Base-by-base conservation (phyloP, 345 rosid species). In the Pelargonium nanum region DNA sequence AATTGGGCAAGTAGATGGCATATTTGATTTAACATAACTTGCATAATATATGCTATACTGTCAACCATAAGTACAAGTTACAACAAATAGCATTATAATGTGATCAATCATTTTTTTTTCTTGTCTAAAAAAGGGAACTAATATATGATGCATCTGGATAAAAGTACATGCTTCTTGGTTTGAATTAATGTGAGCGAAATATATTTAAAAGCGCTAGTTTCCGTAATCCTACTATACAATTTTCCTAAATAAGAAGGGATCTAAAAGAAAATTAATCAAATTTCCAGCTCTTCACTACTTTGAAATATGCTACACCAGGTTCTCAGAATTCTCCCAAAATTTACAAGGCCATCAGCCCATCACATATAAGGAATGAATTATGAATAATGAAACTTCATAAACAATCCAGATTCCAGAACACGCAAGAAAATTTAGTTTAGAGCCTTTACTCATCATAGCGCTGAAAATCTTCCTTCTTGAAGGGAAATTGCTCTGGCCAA, bases 401-500 rank as follows among this genome's bases (percentile, higher is more conserved):
- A n/a, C n/a, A n/a, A n/a, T n/a, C n/a, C n/a, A n/a, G n/a, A n/a
- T n/a, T n/a, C n/a, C n/a, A n/a, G n/a, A 55, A 53, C 54, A 64
- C 60, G 22, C 26, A 8, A 64, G 13, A 24, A 34, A 56, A 51
- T 19, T 0, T 1, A 44, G 59, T 17, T 28, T 1, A 34, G 34
- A 51, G 72, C 21, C 10, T 24, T 70, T 80, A 91, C 98, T 86
- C 96, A 55, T 91, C 96, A 64, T 74, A 86, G 26, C 98, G 85
- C 75, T 83, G 96, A 64, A 88, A 88, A 70, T 88, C 92, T 76
- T 86, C 95, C 50, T 81, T 87, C 78, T 82, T 88, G 83, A 88
- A 86, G 26, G 95, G 98, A 58, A 84, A 86, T 61, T 70, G 86
- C 71, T 86, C 95, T 5, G 95, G 98, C 96, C 96, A 88, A 13